Conservation (phyloP, 2,329 filamentous ascomycete genomes). For the Aspergillus sergii region DNA sequence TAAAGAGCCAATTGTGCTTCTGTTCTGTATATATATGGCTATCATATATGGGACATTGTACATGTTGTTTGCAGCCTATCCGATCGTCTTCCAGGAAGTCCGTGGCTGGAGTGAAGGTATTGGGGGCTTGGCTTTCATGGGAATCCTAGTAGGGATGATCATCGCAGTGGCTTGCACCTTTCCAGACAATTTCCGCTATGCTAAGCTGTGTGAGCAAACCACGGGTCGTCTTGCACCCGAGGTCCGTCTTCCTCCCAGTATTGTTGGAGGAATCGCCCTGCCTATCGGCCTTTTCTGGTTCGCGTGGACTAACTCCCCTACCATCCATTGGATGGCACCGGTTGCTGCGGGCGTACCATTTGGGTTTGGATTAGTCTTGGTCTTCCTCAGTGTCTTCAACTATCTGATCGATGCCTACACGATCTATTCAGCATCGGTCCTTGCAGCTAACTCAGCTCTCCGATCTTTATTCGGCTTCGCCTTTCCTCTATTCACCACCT, state of each 20-base stretch:
- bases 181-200: slow-evolving; percentile 39
- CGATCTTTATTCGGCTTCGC: slow-evolving; percentile 48
- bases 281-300: slow-evolving; percentile 63
- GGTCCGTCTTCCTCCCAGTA: slow-evolving; percentile 54
- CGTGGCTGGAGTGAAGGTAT: slow-evolving; percentile 47
- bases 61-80: slow-evolving; percentile 23
- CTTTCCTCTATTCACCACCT: slow-evolving; percentile 50
- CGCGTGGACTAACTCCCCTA: slow-evolving; percentile 58
- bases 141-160: slow-evolving; percentile 45
- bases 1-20: slow-evolving; percentile 14
- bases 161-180: slow-evolving; percentile 42
- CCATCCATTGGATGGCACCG: slow-evolving; percentile 41
- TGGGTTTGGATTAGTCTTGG: slow-evolving; percentile 44
- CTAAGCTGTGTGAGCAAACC: slow-evolving; percentile 24
- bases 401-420: slow-evolving; percentile 48
- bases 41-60: slow-evolving; percentile 22
- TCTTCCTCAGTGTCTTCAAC: slow-evolving; percentile 44
- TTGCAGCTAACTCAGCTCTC: slow-evolving; percentile 48
- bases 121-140: slow-evolving; percentile 51
- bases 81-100: slow-evolving; percentile 19
- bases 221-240: slow-evolving; percentile 53
- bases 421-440: slow-evolving; percentile 43
- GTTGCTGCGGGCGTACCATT: slow-evolving; percentile 40
- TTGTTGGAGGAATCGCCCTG: slow-evolving; percentile 52
- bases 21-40: slow-evolving; percentile 28